phyloP scores from a whole-genome alignment of 1,284 basidiomycete species.

The Peniophora sp. region DNA sequence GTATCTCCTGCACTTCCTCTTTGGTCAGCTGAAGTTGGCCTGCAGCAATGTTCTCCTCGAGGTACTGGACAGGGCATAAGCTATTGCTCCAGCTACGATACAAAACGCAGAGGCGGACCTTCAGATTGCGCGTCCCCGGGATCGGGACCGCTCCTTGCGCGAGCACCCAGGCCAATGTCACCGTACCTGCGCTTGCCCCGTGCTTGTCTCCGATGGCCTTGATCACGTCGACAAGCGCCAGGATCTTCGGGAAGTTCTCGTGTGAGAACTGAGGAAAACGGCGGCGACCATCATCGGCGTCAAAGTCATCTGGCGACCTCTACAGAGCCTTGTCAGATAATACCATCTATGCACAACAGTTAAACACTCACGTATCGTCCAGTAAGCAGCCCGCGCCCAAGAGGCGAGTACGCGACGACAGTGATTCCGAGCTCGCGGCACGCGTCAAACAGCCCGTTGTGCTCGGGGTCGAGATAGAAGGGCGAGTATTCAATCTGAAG shows the following conservation, averaged over 20 bases:
- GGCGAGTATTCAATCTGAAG: conserved; percentile 62
- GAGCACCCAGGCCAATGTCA: conserved; percentile 55
- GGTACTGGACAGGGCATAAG: conserved; percentile 19
- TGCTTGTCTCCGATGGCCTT: conserved; percentile 35
- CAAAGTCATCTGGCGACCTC: conserved; percentile 12
- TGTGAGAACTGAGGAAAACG: conserved; percentile 20
- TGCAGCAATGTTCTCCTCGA: conserved; percentile 32
- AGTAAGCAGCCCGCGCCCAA: conserved; percentile 57
- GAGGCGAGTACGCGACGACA: conserved; percentile 54
- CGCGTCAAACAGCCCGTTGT: conserved; percentile 36
- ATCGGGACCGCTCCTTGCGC: conserved; percentile 46
- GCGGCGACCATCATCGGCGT: conserved; percentile 7
- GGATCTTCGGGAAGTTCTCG: conserved; percentile 51
- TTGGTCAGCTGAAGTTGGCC: conserved; percentile 20
- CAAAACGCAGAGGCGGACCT: conserved; percentile 18
- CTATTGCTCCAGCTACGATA: not conserved
- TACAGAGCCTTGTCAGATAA: conserved; percentile 4
- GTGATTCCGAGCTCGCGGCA: conserved; percentile 44
- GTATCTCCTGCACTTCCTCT: conserved; percentile 25
- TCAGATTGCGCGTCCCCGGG: conserved; percentile 39
- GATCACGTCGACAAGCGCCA: conserved; percentile 42
- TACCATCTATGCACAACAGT: not conserved
- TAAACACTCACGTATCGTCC: conserved; percentile 35
- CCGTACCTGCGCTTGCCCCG: conserved; percentile 43
- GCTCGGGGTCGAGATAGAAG: conserved; percentile 47